Base-by-base conservation (phyloP, 768 basidiomycete species). In the Trametes cingulata region DNA sequence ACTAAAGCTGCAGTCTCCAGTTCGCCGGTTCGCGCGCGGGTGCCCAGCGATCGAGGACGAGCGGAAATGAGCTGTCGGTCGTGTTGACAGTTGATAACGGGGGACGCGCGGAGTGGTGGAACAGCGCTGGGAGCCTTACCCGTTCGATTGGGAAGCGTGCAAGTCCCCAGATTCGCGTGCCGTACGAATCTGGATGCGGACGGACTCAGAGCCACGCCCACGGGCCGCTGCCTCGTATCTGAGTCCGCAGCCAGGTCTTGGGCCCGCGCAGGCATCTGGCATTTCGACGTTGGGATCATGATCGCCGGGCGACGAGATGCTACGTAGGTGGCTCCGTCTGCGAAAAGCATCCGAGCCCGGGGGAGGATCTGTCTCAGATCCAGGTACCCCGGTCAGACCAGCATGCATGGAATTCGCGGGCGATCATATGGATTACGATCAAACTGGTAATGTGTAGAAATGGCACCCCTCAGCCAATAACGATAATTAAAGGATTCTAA, bases 351-450 rank as follows among this genome's bases (percentile, higher is more conserved):
- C 41, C 52, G 52, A 35, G 9, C 6, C 42, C 20, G 14, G 25
- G 50, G 12, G n/a, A 17, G 22, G 27, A 29, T 9, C 6, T 12
- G 43, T 53, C 51, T 48, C 51, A 52, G 49, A 60, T 17, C 33
- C 14, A 43, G 52, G 47, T 14, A 42, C 22, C 20, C 14, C 9
- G 12, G 52, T 29, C 39, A 42, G 33, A 47, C 35, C 12, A 37
- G 36, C 29, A 22, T 29, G 56, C 37, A 43, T 42, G 20, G 52
- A 33, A 15, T 9, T 46, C 43, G 59, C 52, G 60, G 52, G 53
- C 36, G 60, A 61, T 61, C 60, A 45, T 51, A 55, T 43, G 48
- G 22, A 61, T 47, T 55, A 55, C 48, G 60, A 61, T 55, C 60
- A 55, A 51, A 61, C 33, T 61, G 41, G 60, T 55, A 43, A 61